Base-by-base conservation (phyloP, 2,329 filamentous ascomycete species). In the Davidsoniella virescens region DNA sequence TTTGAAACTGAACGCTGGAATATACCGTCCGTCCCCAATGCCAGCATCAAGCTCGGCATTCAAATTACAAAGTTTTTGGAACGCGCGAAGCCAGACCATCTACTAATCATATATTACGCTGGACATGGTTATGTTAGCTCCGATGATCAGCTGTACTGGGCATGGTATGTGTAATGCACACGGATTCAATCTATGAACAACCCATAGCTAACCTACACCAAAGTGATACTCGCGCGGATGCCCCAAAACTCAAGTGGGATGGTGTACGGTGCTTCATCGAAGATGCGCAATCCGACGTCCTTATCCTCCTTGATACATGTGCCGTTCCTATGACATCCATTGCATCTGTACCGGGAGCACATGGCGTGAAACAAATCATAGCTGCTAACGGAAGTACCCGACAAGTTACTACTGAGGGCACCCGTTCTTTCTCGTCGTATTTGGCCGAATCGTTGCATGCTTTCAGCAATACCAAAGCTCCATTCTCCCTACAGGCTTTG, bases 101-200 rank as follows among this genome's bases (percentile, higher is more conserved):
- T 82, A 18, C 63, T 80, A 54, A 76, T 82, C 54, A 70, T 82
- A 54, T 80, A 80, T 60, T 82, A 82, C 59, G 73, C 73, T 55
- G 78, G 78, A 26, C 67, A 78, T 58, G 75, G 76, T 55, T 79
- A 71, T 57, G 64, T 74, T 38, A 71, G 71, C n/a, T 56, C 67
- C 9, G 75, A 81, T 59, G 72, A 72, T 57, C 75, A 80, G 61
- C 65, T 80, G 23, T 80, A 78, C 60, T 82, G 78, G 78, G 75
- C 78, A 52, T 75, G 75, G 78, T 82, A 68, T 67, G 76, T 53
- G 25, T 18, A 23, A 14, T 25, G 25, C 23, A 14, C 18, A 33
- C 17, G 10, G 40, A 37, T n/a, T 26, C 25, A 46, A 14, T 26
- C 12, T 23, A 29, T 14, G 17, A 29, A 64, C 67, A 72, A 60